Evolutionary conservation across 2,329 filamentous ascomycete genomes (phyloP).

Genomic region (Orbilia blumenaviensis): DNA sequence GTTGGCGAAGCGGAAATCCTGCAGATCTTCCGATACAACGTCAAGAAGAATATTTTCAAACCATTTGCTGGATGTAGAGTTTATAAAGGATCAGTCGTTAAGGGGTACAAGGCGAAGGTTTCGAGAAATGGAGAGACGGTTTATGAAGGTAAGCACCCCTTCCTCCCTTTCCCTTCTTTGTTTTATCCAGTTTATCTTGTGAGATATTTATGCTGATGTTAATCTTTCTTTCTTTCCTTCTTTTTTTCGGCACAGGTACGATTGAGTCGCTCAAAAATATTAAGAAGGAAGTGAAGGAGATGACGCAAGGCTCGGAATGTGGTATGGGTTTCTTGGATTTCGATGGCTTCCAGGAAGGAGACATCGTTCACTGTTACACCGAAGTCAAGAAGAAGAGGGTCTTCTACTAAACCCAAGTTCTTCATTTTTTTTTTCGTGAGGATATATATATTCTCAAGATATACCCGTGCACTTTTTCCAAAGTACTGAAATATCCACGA

Average conservation of each 20-base stretch:
- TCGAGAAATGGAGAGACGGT: conserved; percentile 71
- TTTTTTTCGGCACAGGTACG: conserved; percentile 67
- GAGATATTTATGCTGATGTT: too few species aligned
- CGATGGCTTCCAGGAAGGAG: conserved; percentile 79
- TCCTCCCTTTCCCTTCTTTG: conserved; percentile 4
- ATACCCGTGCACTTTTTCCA: background rate
- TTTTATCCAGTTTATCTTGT: too few species aligned
- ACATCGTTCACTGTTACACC: conserved; percentile 88
- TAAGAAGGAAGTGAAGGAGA: conserved; percentile 89
- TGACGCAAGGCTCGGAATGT: conserved; percentile 92
- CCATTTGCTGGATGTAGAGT: conserved; percentile 89
- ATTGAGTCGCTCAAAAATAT: conserved; percentile 85
- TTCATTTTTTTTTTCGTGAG: background rate
- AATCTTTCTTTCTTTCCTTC: conserved; percentile 61
- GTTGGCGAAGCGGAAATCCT: conserved; percentile 87
- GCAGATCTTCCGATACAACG: conserved; percentile 82
- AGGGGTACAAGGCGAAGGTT: conserved; percentile 74
- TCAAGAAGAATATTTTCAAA: conserved; percentile 75
- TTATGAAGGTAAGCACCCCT: conserved; percentile 76
- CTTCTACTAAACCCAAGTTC: conserved; percentile 14
- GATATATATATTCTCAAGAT: background rate
- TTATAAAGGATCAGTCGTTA: conserved; percentile 77
- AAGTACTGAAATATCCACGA: background rate
- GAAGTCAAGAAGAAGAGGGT: conserved; percentile 76
- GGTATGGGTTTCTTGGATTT: conserved; percentile 85